Conservation (phyloP, 148 eudicot species). For the Spergularia marina region DNA sequence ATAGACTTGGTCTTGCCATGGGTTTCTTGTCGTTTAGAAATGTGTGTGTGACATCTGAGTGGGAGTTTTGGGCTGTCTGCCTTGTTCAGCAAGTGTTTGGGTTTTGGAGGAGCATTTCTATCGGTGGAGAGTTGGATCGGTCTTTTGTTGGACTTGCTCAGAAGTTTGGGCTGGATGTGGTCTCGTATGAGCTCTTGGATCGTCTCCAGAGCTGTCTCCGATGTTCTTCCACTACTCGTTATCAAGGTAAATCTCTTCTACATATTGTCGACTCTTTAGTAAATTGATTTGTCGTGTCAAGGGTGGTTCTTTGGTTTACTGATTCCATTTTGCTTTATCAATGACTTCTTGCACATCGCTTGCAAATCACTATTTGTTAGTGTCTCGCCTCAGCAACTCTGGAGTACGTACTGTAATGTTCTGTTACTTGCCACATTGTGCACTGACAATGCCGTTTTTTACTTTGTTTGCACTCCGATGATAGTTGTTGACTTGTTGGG, state of each 20-base stretch:
- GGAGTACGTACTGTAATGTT: not conserved
- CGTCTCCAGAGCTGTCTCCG: constrained; percentile 39
- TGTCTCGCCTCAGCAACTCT: not conserved
- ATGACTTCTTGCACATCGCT: not conserved
- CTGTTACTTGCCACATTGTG: not conserved
- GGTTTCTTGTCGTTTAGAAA: constrained; percentile 35
- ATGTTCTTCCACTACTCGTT: constrained; percentile 37
- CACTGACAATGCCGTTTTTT: not conserved
- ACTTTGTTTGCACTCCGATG: not conserved
- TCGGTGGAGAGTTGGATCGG: constrained; percentile 33
- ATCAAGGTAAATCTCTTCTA: constrained; percentile 28
- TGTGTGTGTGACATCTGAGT: constrained; percentile 35
- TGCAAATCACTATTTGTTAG: not conserved
- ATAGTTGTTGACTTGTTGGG: not conserved
- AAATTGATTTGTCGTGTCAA: not conserved
- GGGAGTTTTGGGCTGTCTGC: constrained; percentile 35
- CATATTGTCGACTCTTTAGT: not conserved
- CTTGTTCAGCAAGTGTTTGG: constrained; percentile 40
- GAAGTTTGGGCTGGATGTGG: constrained; percentile 32
- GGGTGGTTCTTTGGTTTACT: not conserved
- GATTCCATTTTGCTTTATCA: not conserved
- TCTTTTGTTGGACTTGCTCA: constrained; percentile 21
- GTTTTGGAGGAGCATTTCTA: constrained; percentile 40
- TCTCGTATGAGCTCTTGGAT: constrained; percentile 34
- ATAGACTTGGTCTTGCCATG: constrained; percentile 41